phyloP scores from a whole-genome alignment of 2,329 filamentous ascomycete species.

The Exophiala dermatitidis region DNA sequence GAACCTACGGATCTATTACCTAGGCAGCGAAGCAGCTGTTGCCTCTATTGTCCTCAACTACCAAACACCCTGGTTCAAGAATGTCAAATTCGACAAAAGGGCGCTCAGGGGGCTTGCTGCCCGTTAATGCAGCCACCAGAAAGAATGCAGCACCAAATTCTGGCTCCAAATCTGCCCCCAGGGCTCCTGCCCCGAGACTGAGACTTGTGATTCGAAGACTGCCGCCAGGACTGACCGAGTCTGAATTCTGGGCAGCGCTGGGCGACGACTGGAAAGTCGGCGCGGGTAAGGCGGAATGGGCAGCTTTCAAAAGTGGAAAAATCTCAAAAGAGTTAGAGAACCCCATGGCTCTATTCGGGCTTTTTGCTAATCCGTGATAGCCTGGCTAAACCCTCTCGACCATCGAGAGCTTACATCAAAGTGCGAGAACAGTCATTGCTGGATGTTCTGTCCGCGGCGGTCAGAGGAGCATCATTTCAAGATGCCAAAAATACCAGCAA shows the following conservation, averaged over 20 bases:
- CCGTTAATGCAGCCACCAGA: conserved; percentile 43
- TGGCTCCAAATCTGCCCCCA: conserved; percentile 39
- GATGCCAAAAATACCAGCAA: conserved; percentile 72
- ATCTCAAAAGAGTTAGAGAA: conserved; percentile 68
- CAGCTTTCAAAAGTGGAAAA: conserved; percentile 65
- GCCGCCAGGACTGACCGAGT: conserved; percentile 73
- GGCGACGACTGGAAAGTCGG: conserved; percentile 75
- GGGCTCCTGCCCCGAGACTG: conserved; percentile 54
- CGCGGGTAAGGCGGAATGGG: conserved; percentile 79
- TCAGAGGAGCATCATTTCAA: conserved; percentile 64
- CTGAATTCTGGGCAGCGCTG: conserved; percentile 65
- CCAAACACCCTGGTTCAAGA: conserved; percentile 2
- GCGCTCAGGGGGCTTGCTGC: conserved; percentile 46
- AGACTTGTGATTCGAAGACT: conserved; percentile 81
- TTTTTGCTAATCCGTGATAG: conserved; percentile 40
- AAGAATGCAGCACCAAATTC: conserved; percentile 38
- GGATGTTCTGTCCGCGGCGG: conserved; percentile 58
- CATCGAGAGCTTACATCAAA: conserved; percentile 75
- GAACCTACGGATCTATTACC: background rate
- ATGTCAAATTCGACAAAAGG: conserved; percentile 18
- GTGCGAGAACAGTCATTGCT: conserved; percentile 66
- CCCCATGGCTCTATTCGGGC: background rate
- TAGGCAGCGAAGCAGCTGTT: background rate
- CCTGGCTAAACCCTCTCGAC: conserved; percentile 75
- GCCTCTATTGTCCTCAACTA: background rate